These are phyloP conservation scores for Mesotaenium endlicherianum DNA, from an alignment of 139 green algal genomes.

Conservation along the genomic window DNA sequence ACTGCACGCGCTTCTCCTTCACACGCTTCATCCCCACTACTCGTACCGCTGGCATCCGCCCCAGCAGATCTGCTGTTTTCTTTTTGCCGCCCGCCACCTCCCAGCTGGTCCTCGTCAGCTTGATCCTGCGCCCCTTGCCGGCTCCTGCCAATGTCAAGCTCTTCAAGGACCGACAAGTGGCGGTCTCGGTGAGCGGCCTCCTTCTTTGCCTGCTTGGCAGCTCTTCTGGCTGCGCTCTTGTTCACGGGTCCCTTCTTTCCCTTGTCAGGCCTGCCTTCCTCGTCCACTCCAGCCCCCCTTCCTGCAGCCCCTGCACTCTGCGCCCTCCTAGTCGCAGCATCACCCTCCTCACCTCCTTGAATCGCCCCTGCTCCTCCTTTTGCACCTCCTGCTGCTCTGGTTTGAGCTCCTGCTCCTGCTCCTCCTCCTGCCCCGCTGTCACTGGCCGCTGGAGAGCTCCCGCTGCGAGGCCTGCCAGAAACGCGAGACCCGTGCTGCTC, in stretches of 20 bases:
- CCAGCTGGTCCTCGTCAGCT: too few species aligned
- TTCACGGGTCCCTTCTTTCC: conserved; percentile 42
- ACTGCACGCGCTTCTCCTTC: too few species aligned
- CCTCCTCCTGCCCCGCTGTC: too few species aligned
- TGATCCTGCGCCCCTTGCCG: too few species aligned
- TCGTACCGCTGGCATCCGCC: too few species aligned
- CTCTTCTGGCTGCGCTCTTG: conserved; percentile 14
- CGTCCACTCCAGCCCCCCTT: background rate
- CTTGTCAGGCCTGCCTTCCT: conserved; percentile 26
- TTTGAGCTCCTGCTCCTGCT: conserved; percentile 13
- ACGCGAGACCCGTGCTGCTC: background rate
- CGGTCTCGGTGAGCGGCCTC: background rate
- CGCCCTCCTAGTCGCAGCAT: background rate
- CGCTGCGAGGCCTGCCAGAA: too few species aligned
- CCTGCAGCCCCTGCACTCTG: background rate
- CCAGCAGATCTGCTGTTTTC: too few species aligned
- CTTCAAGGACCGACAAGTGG: background rate
- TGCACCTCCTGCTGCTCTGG: too few species aligned
- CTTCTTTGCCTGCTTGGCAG: conserved; percentile 9
- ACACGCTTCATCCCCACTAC: too few species aligned
- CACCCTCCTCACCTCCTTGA: conserved; percentile 4
- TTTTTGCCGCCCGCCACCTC: too few species aligned
- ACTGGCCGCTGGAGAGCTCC: too few species aligned
- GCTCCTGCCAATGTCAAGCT: too few species aligned
- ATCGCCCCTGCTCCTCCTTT: background rate